Conservation (phyloP, 192 early-diverging fungal genomes). For the Coemansia sp. region DNA sequence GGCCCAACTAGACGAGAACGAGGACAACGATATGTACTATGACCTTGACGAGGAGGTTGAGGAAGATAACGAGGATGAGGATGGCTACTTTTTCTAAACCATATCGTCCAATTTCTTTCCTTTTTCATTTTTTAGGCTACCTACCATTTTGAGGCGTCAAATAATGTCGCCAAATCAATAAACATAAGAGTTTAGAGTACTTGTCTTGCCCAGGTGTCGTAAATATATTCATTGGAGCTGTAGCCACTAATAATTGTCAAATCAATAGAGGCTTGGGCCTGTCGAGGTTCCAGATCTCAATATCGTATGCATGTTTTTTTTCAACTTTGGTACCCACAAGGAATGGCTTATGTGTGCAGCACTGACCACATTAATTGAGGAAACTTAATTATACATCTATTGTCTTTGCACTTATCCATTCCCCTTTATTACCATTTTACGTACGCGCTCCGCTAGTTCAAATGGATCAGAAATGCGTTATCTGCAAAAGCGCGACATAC, state of each 20-base stretch:
- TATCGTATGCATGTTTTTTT: not conserved
- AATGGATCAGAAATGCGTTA: conserved; percentile 52
- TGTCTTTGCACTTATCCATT: not conserved
- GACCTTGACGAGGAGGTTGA: conserved; percentile 28
- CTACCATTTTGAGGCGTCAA: not conserved
- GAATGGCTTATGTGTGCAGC: not conserved
- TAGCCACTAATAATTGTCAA: not conserved
- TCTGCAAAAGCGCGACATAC: conserved; percentile 52
- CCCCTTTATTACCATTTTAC: not conserved
- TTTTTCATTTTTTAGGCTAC: not conserved
- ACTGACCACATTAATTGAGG: not conserved
- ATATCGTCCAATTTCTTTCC: not conserved
- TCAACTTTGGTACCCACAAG: not conserved
- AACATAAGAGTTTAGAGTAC: not conserved
- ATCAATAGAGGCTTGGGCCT: not conserved
- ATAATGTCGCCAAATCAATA: not conserved
- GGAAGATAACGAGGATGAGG: conserved; percentile 22
- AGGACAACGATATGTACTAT: conserved; percentile 68
- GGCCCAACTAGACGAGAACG: conserved; percentile 67
- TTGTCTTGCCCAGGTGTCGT: not conserved
- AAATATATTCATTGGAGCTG: not conserved
- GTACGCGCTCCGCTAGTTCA: not conserved
- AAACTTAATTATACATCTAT: not conserved
- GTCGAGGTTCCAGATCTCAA: not conserved
- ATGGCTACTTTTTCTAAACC: conserved; percentile 16